Percentiles rank a stretch among this genome's conserved stretches.
These are phyloP conservation scores for Penicillium samsonianum DNA, from an alignment of 495 filamentous ascomycete genomes.

Conservation along the genomic window DNA sequence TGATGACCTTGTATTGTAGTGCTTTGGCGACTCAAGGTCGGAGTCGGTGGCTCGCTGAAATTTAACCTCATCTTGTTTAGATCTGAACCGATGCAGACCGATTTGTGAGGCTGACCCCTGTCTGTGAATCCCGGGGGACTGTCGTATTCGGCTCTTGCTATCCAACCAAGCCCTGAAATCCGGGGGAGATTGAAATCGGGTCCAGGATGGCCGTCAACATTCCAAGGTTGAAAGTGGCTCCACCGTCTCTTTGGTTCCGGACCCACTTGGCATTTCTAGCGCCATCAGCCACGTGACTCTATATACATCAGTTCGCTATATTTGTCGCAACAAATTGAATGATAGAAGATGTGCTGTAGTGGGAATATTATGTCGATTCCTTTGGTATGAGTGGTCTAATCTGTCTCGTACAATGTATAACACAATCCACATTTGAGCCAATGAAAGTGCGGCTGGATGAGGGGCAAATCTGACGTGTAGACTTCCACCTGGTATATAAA, in stretches of 20 bases:
- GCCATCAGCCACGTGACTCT: neutral
- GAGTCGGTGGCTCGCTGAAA: conserved; percentile 43
- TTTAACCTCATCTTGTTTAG: conserved; percentile 35
- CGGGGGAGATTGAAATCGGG: conserved; percentile 4
- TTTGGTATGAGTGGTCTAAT: no score
- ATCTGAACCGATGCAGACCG: neutral
- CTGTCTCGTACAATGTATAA: no score
- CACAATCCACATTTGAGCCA: no score
- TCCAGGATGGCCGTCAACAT: neutral
- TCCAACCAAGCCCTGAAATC: neutral
- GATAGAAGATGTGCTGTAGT: neutral
- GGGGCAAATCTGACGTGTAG: neutral
- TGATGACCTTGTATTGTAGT: conserved; percentile 34
- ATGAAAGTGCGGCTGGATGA: neutral
- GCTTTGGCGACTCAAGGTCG: conserved; percentile 40
- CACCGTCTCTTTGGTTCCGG: neutral
- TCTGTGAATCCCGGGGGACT: neutral
- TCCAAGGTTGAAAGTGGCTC: conserved; percentile 3
- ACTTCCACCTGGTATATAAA: neutral
- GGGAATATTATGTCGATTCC: neutral
- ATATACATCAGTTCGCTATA: neutral
- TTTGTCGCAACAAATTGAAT: neutral
- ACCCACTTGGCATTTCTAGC: neutral
- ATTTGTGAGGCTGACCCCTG: neutral
- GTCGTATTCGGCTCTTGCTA: neutral